These are phyloP conservation scores for Cladosporium sp. DNA, from an alignment of 2,329 filamentous ascomycete species.

Conservation along the genomic window DNA sequence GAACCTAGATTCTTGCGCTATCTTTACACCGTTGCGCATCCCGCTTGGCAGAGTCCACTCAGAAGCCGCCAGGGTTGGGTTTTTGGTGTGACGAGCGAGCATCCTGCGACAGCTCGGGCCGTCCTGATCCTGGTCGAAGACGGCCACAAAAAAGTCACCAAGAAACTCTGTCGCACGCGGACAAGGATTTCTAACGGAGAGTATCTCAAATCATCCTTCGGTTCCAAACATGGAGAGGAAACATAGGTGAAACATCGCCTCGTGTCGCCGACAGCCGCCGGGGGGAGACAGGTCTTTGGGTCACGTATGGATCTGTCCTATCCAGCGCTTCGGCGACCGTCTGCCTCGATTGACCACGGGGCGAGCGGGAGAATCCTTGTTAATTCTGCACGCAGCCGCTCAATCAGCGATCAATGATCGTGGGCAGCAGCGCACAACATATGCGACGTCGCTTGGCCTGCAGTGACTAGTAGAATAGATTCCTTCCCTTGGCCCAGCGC, in stretches of 20 bases:
- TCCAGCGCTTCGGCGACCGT: neutral
- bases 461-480: neutral
- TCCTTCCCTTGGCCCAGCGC: neutral
- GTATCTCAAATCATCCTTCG: neutral
- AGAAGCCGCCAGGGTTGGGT: neutral
- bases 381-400: neutral
- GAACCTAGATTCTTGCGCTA: constrained; percentile 3
- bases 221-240: neutral
- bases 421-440: neutral
- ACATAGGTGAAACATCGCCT: neutral
- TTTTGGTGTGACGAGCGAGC: neutral
- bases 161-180: neutral
- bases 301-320: constrained; percentile 1
- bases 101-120: constrained; percentile 11
- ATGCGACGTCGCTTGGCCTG: neutral
- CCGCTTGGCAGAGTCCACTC: constrained; percentile 1
- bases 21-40: constrained; percentile 2
- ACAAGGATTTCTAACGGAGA: neutral
- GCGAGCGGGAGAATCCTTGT: too few relatives aligned
- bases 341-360: too few relatives aligned
- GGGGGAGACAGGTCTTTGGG: neutral
- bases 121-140: neutral
- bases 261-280: neutral
- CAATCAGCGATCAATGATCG: constrained; percentile 1
- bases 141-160: neutral